These are phyloP conservation scores for Eutreptiella sp. DNA, from an alignment of 208 protist genomes.

Conservation along the genomic window DNA sequence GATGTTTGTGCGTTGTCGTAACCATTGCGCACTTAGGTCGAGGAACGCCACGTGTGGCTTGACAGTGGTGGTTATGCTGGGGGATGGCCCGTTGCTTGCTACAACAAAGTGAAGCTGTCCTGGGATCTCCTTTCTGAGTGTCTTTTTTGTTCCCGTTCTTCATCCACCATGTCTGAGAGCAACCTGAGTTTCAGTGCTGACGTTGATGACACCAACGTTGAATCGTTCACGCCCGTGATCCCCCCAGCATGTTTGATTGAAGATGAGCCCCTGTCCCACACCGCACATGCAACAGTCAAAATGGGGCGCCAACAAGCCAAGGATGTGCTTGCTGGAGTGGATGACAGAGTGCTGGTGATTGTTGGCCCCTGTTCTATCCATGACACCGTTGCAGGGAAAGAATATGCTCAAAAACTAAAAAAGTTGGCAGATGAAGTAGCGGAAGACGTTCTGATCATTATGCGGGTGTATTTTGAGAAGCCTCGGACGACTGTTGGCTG, in stretches of 20 bases:
- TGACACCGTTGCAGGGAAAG: slow-evolving; percentile 49
- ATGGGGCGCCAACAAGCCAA: slow-evolving; percentile 15
- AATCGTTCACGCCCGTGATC: slow-evolving; percentile 36
- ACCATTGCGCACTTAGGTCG: no score
- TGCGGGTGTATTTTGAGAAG: slow-evolving; percentile 73
- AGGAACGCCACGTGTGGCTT: no score
- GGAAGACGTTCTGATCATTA: slow-evolving; percentile 52
- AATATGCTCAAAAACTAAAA: slow-evolving; percentile 46
- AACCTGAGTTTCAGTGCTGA: no score
- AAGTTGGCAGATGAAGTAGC: slow-evolving; percentile 20
- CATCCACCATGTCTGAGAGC: no score
- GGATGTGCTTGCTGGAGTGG: slow-evolving; percentile 21
- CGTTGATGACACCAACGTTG: slow-evolving; percentile 44
- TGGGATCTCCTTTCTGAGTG: no score
- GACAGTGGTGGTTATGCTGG: no score
- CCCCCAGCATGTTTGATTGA: slow-evolving; percentile 45
- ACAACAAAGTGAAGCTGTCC: no score
- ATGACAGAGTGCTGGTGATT: slow-evolving; percentile 51
- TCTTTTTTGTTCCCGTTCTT: no score
- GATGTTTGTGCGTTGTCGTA: no score
- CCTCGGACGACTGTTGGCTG: slow-evolving; percentile 60
- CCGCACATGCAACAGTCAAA: slow-evolving; percentile 28
- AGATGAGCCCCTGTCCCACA: slow-evolving; percentile 33
- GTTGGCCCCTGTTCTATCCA: slow-evolving; percentile 66
- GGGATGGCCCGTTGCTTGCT: no score